Evolutionary conservation across 1,139 yeast species (phyloP).

Genomic region (Protomyces gravidus): DNA sequence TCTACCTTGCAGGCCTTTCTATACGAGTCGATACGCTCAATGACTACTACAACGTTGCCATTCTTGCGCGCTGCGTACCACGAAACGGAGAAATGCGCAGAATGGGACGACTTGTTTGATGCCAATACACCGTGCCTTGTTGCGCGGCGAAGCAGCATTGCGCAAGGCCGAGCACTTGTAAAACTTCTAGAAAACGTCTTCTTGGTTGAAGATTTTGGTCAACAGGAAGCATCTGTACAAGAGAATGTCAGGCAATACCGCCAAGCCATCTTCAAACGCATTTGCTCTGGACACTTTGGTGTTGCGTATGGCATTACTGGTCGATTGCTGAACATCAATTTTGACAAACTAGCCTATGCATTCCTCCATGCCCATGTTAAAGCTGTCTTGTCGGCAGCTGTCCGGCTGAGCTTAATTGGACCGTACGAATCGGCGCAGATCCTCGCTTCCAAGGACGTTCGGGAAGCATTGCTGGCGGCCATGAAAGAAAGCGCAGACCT

Average conservation of each 20-base stretch:
- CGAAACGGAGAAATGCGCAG: conserved; percentile 4
- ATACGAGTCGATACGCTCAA: conserved; percentile 17
- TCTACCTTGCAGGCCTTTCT: background rate
- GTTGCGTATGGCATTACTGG: conserved; percentile 28
- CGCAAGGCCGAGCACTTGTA: conserved; percentile 30
- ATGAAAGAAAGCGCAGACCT: background rate
- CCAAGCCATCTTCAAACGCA: background rate
- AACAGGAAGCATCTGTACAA: background rate
- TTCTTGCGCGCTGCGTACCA: conserved; percentile 21
- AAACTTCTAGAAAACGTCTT: conserved; percentile 14
- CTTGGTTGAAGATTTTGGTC: background rate
- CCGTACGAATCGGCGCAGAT: conserved; percentile 27
- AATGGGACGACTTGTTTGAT: conserved; percentile 24
- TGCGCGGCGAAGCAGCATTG: conserved; percentile 25
- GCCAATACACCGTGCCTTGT: conserved; percentile 29
- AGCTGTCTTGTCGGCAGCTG: conserved; percentile 30
- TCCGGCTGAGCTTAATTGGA: conserved; percentile 28
- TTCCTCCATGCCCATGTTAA: conserved; percentile 27
- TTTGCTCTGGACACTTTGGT: conserved; percentile 28
- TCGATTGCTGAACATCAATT: conserved; percentile 19
- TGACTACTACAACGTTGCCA: conserved; percentile 19
- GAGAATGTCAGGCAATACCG: conserved; percentile 1
- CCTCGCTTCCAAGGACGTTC: conserved; percentile 23
- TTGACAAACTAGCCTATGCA: conserved; percentile 13
- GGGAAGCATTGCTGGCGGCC: background rate